These are phyloP conservation scores for Cladophialophora chaetospira DNA, from an alignment of 2,329 filamentous ascomycete genomes.

Conservation along the genomic window DNA sequence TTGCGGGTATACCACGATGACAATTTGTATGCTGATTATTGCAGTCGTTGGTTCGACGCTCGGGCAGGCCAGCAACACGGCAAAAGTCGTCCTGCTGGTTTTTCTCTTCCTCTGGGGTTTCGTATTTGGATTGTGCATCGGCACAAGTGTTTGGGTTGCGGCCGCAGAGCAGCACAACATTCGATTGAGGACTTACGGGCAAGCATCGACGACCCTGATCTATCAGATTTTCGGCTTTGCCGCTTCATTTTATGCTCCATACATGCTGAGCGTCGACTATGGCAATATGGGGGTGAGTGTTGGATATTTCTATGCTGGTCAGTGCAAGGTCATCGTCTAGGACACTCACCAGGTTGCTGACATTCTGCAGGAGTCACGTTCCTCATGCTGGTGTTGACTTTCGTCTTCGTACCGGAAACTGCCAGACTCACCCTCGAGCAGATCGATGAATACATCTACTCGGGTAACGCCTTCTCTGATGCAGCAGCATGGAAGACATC, in stretches of 20 bases:
- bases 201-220: slow-evolving; percentile 33
- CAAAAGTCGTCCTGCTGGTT: slow-evolving; percentile 33
- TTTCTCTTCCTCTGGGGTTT: slow-evolving; percentile 36
- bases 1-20: slow-evolving; percentile 32
- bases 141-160: slow-evolving; percentile 31
- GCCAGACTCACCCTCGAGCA: slow-evolving; percentile 36
- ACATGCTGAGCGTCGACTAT: slow-evolving; percentile 34
- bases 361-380: slow-evolving; percentile 11
- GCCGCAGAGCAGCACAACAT: slow-evolving; percentile 37
- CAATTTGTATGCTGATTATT: slow-evolving; percentile 33
- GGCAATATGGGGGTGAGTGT: slow-evolving; percentile 37
- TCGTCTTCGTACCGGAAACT: slow-evolving; percentile 35
- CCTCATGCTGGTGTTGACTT: slow-evolving; percentile 7
- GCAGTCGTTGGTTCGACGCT: slow-evolving; percentile 31
- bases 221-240: slow-evolving; percentile 35
- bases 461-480: slow-evolving; percentile 22
- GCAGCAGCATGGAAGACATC: slow-evolving; percentile 37
- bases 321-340: background rate
- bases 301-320: slow-evolving; percentile 37
- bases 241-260: slow-evolving; percentile 34
- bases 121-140: slow-evolving; percentile 34
- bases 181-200: slow-evolving; percentile 35
- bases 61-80: slow-evolving; percentile 17
- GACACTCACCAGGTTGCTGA: background rate
- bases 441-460: slow-evolving; percentile 35